A percentile compares a stretch with the other conserved stretches of the same genome.
Evolutionary conservation across 1,284 basidiomycete genomes (phyloP).

Genomic region (Tilletia walkeri): DNA sequence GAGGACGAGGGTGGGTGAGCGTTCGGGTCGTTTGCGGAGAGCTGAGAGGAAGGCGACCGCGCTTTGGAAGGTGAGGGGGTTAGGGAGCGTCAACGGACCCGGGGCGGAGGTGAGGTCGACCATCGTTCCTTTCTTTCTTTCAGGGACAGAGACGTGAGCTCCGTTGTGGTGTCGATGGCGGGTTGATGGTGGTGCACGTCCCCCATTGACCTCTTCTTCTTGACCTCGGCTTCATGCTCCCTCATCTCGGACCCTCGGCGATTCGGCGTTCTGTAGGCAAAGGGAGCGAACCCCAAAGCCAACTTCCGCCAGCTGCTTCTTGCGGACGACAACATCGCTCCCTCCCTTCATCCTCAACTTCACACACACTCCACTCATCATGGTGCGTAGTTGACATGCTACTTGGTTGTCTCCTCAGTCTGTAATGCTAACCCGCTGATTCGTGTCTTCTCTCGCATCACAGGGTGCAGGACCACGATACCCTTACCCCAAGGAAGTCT

Average conservation of each 20-base stretch:
- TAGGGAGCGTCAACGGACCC: background rate
- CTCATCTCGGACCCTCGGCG: too few species aligned
- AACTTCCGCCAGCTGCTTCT: background rate
- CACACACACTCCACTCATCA: background rate
- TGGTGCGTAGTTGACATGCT: conserved; percentile 1
- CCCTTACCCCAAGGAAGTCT: conserved; percentile 64
- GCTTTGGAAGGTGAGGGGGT: background rate
- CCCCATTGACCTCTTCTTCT: background rate
- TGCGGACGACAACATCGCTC: background rate
- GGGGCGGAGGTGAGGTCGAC: background rate
- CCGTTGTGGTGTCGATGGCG: background rate
- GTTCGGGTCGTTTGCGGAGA: conserved; percentile 38
- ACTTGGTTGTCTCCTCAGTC: background rate
- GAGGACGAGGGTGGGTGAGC: conserved; percentile 71
- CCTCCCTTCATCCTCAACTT: background rate
- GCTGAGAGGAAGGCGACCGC: conserved; percentile 11
- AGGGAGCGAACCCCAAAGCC: background rate
- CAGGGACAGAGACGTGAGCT: background rate
- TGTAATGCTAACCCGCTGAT: background rate
- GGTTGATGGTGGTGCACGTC: conserved; percentile 12
- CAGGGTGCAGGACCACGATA: conserved; percentile 59
- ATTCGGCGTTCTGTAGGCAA: too few species aligned
- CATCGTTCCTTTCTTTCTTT: background rate
- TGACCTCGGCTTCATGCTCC: background rate
- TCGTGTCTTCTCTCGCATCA: background rate